Percentiles rank a stretch among this genome's conserved stretches.
phyloP scores from a whole-genome alignment of 805 yeast species.

The Yarrowia sp. region DNA sequence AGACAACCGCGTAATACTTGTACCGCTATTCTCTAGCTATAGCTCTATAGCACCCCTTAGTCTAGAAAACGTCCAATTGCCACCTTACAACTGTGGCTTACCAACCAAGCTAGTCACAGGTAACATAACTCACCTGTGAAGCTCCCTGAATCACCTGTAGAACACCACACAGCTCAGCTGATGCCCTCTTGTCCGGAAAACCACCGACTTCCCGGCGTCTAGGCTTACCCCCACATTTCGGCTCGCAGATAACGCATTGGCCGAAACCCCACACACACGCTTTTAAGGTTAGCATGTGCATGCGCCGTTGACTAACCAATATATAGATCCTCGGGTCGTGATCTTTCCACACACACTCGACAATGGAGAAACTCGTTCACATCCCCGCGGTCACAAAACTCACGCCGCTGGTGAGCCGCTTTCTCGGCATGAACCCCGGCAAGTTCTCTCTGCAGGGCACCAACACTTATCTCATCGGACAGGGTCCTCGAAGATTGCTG shows the following conservation, averaged over 20 bases:
- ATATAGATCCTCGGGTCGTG: neutral
- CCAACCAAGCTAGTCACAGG: neutral
- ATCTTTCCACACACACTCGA: neutral
- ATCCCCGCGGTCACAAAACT: constrained; percentile 32
- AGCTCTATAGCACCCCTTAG: neutral
- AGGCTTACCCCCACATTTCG: constrained; percentile 1
- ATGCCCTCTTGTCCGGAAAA: neutral
- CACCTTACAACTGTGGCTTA: neutral
- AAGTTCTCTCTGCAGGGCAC: constrained; percentile 43
- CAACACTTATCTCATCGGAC: constrained; percentile 42
- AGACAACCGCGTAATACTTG: no score
- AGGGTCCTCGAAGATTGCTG: constrained; percentile 37
- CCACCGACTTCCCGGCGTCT: neutral
- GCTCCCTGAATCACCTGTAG: no score
- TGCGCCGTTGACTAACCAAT: neutral
- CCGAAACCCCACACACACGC: constrained; percentile 26
- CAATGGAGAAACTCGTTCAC: constrained; percentile 28
- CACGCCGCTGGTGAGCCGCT: constrained; percentile 39
- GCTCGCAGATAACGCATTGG: constrained; percentile 14
- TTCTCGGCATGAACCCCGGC: constrained; percentile 42
- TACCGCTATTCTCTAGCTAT: no score
- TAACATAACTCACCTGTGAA: no score
- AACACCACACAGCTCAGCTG: no score
- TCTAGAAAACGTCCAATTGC: neutral
- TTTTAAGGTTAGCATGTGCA: neutral